A percentile compares a stretch with the other conserved stretches of the same genome.
These are phyloP conservation scores for Dalbergia cochinchinensis DNA, from an alignment of 306 rosid species.

Conservation along the genomic window DNA sequence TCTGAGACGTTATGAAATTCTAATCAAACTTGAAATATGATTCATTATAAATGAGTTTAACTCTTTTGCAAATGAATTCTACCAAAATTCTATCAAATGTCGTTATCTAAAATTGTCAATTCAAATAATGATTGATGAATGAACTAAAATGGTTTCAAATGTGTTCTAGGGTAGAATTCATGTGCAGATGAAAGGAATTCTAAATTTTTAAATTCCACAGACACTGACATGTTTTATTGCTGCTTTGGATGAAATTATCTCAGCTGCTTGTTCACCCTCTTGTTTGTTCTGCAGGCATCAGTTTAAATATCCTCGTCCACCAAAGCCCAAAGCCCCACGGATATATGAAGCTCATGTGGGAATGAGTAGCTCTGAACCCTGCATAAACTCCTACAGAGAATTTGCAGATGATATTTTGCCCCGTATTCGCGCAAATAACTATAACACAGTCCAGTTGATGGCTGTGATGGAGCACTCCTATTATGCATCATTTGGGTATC, in stretches of 20 bases:
- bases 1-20: background rate
- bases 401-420: constrained; percentile 92
- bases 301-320: constrained; percentile 78
- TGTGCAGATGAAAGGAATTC: background rate
- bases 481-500: constrained; percentile 98
- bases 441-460: constrained; percentile 96
- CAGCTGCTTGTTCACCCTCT: constrained; percentile 31
- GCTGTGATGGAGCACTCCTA: constrained; percentile 99
- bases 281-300: constrained; percentile 67
- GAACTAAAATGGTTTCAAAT: background rate
- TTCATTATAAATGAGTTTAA: constrained; percentile 16
- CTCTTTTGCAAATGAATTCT: constrained; percentile 9
- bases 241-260: constrained; percentile 24
- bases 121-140: constrained; percentile 28
- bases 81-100: constrained; percentile 28
- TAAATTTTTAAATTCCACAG: background rate
- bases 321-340: constrained; percentile 77
- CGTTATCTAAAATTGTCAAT: background rate
- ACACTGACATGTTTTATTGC: background rate
- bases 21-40: background rate
- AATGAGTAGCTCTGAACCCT: constrained; percentile 95
- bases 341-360: constrained; percentile 98
- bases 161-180: background rate
- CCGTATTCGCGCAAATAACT: constrained; percentile 84
- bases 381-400: constrained; percentile 83